Evolutionary conservation across 371 early-diverging fungal species (phyloP).

Genomic region (Smittium culicis): DNA sequence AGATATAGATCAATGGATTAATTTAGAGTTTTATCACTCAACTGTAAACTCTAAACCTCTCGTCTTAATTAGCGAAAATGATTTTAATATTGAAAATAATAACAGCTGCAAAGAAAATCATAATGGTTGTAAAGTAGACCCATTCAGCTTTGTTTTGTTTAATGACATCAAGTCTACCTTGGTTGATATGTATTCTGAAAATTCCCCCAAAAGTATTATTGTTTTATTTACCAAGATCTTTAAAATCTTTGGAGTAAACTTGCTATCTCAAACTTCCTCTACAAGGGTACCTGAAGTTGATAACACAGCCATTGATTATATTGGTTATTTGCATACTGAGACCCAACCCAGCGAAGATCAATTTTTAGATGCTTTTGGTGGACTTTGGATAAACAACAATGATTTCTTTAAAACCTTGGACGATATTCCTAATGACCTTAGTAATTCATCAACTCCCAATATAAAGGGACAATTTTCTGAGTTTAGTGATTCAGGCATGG

Average conservation of each 20-base stretch:
- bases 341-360: neutral
- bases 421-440: no score
- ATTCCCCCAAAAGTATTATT: neutral
- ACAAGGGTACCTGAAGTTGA: neutral
- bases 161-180: neutral
- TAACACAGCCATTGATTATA: neutral
- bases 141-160: conserved; percentile 9
- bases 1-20: neutral
- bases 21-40: neutral
- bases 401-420: no score
- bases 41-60: neutral
- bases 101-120: neutral
- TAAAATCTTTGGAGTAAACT: neutral
- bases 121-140: neutral
- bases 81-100: no score
- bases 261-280: neutral
- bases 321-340: neutral
- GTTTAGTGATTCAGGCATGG: no score
- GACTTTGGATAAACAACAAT: neutral
- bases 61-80: neutral
- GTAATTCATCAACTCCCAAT: no score
- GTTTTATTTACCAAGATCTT: neutral
- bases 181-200: neutral
- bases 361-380: neutral
- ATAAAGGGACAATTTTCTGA: no score